These are phyloP conservation scores for Dioscorea alata DNA, from an alignment of 106 monocot genomes.

Conservation along the genomic window DNA sequence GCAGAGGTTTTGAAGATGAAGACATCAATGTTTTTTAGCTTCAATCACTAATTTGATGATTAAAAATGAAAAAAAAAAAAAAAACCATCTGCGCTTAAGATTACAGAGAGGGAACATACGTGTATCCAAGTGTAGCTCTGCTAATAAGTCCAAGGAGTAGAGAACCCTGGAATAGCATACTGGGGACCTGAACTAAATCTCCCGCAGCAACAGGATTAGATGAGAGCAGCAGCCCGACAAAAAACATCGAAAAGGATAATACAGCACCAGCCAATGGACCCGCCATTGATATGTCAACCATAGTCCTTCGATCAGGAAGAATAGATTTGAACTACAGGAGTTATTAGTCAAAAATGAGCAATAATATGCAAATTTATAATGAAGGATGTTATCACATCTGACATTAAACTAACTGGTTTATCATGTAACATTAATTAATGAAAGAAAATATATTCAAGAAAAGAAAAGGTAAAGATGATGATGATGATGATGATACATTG, in stretches of 20 bases:
- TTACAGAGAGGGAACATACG: conserved; percentile 37
- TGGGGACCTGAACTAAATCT: conserved; percentile 87
- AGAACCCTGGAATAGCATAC: conserved; percentile 88
- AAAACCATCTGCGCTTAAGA: not conserved
- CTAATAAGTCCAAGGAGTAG: conserved; percentile 94
- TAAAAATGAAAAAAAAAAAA: too few relatives aligned
- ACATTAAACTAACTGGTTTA: too few relatives aligned
- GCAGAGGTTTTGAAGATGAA: too few relatives aligned
- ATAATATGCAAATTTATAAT: not conserved
- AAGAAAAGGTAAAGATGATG: too few relatives aligned
- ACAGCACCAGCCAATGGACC: conserved; percentile 90
- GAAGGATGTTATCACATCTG: too few relatives aligned
- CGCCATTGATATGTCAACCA: conserved; percentile 82
- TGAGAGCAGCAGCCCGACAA: conserved; percentile 70
- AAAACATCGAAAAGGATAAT: conserved; percentile 95
- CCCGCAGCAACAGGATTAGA: conserved; percentile 60
- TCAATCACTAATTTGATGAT: too few relatives aligned
- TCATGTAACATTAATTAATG: too few relatives aligned
- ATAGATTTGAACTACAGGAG: conserved; percentile 89
- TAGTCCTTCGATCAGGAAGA: conserved; percentile 75
- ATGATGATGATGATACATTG: too few relatives aligned
- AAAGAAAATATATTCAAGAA: too few relatives aligned
- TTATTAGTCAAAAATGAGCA: conserved; percentile 9
- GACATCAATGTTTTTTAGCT: too few relatives aligned
- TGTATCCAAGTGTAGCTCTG: conserved; percentile 82